Evolutionary conservation across 768 basidiomycete genomes (phyloP).

Genomic region (Guyanaporus albipodus): DNA sequence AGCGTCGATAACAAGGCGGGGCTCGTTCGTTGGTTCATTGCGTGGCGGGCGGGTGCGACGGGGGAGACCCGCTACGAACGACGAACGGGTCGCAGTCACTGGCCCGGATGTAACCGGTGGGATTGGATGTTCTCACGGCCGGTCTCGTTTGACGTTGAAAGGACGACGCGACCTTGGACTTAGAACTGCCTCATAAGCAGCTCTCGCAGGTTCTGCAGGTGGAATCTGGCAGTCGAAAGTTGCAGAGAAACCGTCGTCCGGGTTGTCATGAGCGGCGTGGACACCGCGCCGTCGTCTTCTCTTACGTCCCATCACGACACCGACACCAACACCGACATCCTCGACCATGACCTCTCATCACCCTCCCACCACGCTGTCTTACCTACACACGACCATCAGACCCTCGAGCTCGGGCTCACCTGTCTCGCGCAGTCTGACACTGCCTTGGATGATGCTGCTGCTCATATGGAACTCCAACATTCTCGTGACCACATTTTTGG

Average conservation of each 20-base stretch:
- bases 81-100: neutral
- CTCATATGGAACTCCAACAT: conserved; percentile 27
- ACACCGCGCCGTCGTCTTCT: conserved; percentile 32
- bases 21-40: no score
- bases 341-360: conserved; percentile 32
- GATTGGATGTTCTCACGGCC: conserved; percentile 19
- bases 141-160: conserved; percentile 21
- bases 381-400: conserved; percentile 30
- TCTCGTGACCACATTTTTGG: conserved; percentile 32
- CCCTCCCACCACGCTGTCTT: conserved; percentile 28
- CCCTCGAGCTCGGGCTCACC: conserved; percentile 28
- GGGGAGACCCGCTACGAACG: neutral
- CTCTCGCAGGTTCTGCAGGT: conserved; percentile 17
- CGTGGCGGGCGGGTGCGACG: no score
- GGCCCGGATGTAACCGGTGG: conserved; percentile 13
- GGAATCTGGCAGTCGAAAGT: conserved; percentile 20
- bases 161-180: conserved; percentile 18
- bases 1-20: no score
- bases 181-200: conserved; percentile 19
- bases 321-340: conserved; percentile 31
- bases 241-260: conserved; percentile 18
- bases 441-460: conserved; percentile 23
- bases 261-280: conserved; percentile 42
- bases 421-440: conserved; percentile 26
- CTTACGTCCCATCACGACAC: conserved; percentile 28